phyloP scores from a whole-genome alignment of 345 rosid genomes.

The Punica granatum region DNA sequence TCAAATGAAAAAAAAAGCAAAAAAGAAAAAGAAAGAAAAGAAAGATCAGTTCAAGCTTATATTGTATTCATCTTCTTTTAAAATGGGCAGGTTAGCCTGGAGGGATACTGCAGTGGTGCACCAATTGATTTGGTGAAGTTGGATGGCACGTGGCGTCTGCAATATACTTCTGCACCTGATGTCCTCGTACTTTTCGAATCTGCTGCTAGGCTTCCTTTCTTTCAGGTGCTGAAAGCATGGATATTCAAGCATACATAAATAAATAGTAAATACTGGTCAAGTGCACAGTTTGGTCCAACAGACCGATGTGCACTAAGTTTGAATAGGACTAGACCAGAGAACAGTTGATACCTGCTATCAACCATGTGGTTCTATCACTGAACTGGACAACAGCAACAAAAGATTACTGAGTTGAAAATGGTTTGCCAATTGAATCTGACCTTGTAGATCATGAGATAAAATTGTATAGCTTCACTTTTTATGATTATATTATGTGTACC shows the following conservation, averaged over 20 bases:
- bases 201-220: slow-evolving; percentile 78
- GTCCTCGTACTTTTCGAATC: slow-evolving; percentile 79
- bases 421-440: background rate
- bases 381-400: background rate
- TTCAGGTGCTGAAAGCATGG: slow-evolving; percentile 38
- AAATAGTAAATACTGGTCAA: background rate
- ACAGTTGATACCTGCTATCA: background rate
- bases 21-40: background rate
- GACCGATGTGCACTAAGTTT: no score
- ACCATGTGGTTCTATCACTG: background rate
- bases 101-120: slow-evolving; percentile 57
- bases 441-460: background rate
- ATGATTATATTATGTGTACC: background rate
- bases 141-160: slow-evolving; percentile 97
- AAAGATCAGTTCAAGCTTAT: background rate
- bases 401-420: background rate
- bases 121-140: slow-evolving; percentile 54
- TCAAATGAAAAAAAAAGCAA: background rate
- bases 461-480: background rate
- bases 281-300: background rate
- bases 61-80: background rate
- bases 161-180: slow-evolving; percentile 89
- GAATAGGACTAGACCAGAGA: background rate
- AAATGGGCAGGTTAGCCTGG: slow-evolving; percentile 55
- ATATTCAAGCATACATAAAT: background rate